Evolutionary conservation across 1,139 yeast species (phyloP).

Genomic region (Pichia terricola): DNA sequence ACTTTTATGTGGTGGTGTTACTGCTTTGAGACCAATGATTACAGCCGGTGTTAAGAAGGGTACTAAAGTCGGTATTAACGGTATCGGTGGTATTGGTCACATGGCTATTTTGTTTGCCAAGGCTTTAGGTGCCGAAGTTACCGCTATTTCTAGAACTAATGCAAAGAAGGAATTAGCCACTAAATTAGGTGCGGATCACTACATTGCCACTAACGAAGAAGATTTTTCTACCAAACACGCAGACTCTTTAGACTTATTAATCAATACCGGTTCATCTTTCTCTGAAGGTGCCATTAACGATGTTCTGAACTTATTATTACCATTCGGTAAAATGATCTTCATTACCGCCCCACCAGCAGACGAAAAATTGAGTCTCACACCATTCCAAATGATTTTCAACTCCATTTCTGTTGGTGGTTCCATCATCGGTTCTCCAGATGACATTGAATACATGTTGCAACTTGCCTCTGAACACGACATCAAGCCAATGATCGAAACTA

Average conservation of each 20-base stretch:
- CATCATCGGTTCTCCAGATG: slow-evolving; percentile 34
- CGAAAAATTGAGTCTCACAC: slow-evolving; percentile 22
- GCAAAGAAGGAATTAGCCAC: slow-evolving; percentile 40
- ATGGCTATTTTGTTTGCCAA: slow-evolving; percentile 46
- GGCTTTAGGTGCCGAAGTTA: slow-evolving; percentile 48
- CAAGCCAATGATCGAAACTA: slow-evolving; percentile 49
- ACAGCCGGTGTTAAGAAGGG: slow-evolving; percentile 32
- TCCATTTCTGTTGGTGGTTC: slow-evolving; percentile 31
- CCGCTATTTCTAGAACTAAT: slow-evolving; percentile 42
- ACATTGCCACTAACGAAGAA: slow-evolving; percentile 38
- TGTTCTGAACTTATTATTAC: slow-evolving; percentile 29
- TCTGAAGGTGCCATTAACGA: slow-evolving; percentile 28
- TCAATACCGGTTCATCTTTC: slow-evolving; percentile 39
- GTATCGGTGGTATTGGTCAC: slow-evolving; percentile 55
- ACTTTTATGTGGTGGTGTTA: slow-evolving; percentile 56
- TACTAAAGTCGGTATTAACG: slow-evolving; percentile 40
- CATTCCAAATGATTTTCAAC: slow-evolving; percentile 23
- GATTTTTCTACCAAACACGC: slow-evolving; percentile 25
- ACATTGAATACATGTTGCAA: slow-evolving; percentile 45
- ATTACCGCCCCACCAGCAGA: slow-evolving; percentile 38
- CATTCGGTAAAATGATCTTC: slow-evolving; percentile 33
- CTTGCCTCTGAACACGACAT: slow-evolving; percentile 44
- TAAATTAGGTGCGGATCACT: slow-evolving; percentile 43
- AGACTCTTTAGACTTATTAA: slow-evolving; percentile 37
- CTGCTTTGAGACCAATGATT: slow-evolving; percentile 45